These are phyloP conservation scores for Penicillium cataractarum DNA, from an alignment of 495 filamentous ascomycete genomes.

Conservation along the genomic window DNA sequence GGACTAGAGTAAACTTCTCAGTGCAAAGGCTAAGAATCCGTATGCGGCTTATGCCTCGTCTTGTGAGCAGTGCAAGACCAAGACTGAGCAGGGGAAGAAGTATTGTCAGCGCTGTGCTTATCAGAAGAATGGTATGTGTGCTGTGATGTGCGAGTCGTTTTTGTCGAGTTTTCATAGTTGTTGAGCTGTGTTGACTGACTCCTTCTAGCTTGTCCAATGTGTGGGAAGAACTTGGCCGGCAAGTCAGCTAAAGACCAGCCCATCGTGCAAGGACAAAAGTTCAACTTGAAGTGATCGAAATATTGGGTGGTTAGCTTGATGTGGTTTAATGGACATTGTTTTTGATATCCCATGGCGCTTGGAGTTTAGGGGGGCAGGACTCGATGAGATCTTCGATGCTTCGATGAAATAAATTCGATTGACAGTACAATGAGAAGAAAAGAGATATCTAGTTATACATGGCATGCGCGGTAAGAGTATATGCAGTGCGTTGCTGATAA, in stretches of 20 bases:
- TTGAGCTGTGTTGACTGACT: conserved; percentile 25
- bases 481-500: conserved; percentile 39
- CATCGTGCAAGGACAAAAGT: conserved; percentile 65
- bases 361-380: conserved; percentile 6
- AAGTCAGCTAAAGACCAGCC: conserved; percentile 55
- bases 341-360: conserved; percentile 30
- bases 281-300: conserved; percentile 60
- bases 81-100: conserved; percentile 63
- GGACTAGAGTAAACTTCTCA: conserved; percentile 67
- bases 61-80: conserved; percentile 65
- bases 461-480: conserved; percentile 46
- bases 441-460: conserved; percentile 52
- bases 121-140: conserved; percentile 59
- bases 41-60: conserved; percentile 68
- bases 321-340: neutral
- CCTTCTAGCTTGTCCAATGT: conserved; percentile 63
- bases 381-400: conserved; percentile 9
- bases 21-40: conserved; percentile 68
- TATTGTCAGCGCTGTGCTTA: conserved; percentile 71
- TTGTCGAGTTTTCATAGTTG: neutral
- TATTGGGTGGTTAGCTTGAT: neutral
- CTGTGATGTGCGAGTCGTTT: too few relatives aligned
- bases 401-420: conserved; percentile 30
- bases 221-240: conserved; percentile 59
- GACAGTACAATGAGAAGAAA: conserved; percentile 25